Base-by-base conservation (phyloP, 2,329 filamentous ascomycete species). In the Chaetomiaceae sp. region DNA sequence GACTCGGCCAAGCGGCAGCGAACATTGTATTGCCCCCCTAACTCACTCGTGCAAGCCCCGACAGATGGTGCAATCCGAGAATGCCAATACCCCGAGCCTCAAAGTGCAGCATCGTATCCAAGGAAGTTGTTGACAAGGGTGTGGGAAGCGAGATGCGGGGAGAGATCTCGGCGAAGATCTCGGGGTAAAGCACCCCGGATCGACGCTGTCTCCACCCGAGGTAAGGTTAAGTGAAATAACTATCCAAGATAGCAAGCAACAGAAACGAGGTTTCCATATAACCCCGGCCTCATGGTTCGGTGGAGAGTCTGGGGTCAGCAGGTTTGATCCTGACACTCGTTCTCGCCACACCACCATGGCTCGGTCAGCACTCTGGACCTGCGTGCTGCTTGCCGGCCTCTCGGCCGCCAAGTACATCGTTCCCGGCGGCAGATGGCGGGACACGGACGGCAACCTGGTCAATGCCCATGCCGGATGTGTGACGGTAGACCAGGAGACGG, bases 401-500 rank as follows among this genome's bases (percentile, higher is more conserved):
- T 54, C 54, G 38, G 38, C 61, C 44, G 72, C 74, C 12, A 80
- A 75, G 63, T 85, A 79, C 67, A 84, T 85, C 44, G 80, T 84
- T 3, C 82, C 82, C 0, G 82, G 81, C 3, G 81, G 73, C 0
- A 70, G 80, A 64, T 85, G 82, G 82, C 72, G 68, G 17, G 82
- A 84, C 58, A 85, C 79, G 0, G 73, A 81, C 3, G 81, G 81
- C 0, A 75, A 78, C n/a, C 64, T 83, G 12, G 75, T 84, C 49
- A 84, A 82, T 48, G 81, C 81, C 1, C 82, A 85, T 62, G 82
- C 82, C 1, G 82, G 82, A 1, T 76, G 75, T 12, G 70, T 85
- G 6, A 75, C 75, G 0, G 64, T 78, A 0, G 79, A 84, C 37
- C 66, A 76, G 36, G 72, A 74, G 5, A 74, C 73, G 0, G 76